phyloP scores from a whole-genome alignment of 1,139 yeast genomes.

The Yamadazyma siamensis region DNA sequence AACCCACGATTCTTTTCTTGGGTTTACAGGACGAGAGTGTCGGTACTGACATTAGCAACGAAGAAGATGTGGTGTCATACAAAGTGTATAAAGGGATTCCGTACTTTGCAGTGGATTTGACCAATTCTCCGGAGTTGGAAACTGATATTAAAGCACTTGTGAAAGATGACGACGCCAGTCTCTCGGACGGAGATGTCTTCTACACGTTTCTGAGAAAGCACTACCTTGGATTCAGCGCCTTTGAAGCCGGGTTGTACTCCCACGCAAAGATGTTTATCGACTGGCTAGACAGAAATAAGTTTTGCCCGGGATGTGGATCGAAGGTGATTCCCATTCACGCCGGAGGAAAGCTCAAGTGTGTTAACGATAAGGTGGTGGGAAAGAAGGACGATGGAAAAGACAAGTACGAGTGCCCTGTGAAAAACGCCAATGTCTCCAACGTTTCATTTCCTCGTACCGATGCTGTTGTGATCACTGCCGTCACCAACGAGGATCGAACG shows the following conservation, averaged over 20 bases:
- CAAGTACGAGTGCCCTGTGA: constrained; percentile 49
- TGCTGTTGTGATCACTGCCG: constrained; percentile 79
- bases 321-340: constrained; percentile 70
- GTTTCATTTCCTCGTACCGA: constrained; percentile 91
- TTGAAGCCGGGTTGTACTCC: constrained; percentile 66
- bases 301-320: constrained; percentile 88
- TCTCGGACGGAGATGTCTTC: constrained; percentile 16
- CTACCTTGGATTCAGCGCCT: constrained; percentile 30
- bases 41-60: constrained; percentile 25
- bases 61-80: constrained; percentile 33
- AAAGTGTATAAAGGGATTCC: constrained; percentile 68
- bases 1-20: constrained; percentile 55
- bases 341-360: constrained; percentile 76
- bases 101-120: constrained; percentile 71
- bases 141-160: constrained; percentile 20
- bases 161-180: constrained; percentile 8
- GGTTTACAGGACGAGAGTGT: constrained; percentile 63
- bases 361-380: constrained; percentile 23
- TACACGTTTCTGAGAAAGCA: constrained; percentile 36
- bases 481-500: constrained; percentile 57
- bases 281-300: constrained; percentile 74
- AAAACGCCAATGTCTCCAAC: constrained; percentile 51
- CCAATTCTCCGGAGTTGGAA: constrained; percentile 27
- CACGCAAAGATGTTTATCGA: constrained; percentile 84
- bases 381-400: constrained; percentile 15